A percentile compares a stretch with the other conserved stretches of the same genome.
phyloP scores from a whole-genome alignment of 1,139 yeast genomes.

The Petasospora rhodanensis region DNA sequence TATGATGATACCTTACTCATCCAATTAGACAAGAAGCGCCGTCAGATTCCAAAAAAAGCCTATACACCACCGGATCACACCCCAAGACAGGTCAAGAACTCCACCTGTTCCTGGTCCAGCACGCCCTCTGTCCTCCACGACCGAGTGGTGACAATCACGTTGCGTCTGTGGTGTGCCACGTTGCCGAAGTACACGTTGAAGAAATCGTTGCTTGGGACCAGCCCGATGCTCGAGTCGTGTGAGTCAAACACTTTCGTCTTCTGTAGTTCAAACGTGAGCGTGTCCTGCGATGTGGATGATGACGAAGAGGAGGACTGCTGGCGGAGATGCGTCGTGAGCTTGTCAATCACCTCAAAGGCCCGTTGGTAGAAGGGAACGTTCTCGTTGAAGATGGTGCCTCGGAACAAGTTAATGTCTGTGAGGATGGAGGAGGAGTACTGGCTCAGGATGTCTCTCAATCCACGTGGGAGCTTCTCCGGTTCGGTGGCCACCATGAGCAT shows the following conservation, averaged over 20 bases:
- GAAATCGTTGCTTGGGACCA: slow-evolving; percentile 21
- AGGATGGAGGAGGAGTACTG: slow-evolving; percentile 11
- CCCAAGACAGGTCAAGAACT: slow-evolving; percentile 13
- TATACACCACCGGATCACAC: too few relatives aligned
- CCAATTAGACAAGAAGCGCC: too few relatives aligned
- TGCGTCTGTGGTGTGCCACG: slow-evolving; percentile 15
- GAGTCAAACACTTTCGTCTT: slow-evolving; percentile 16
- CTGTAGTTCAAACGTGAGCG: slow-evolving; percentile 12
- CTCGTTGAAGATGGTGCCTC: slow-evolving; percentile 13
- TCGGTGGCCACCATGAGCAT: slow-evolving; percentile 13
- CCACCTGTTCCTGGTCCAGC: slow-evolving; percentile 8
- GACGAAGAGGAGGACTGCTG: slow-evolving; percentile 1
- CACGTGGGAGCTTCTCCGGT: slow-evolving; percentile 14
- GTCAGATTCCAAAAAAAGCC: too few relatives aligned
- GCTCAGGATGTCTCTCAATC: slow-evolving; percentile 10
- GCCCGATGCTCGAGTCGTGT: slow-evolving; percentile 16
- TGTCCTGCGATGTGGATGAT: background rate
- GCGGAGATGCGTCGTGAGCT: slow-evolving; percentile 5
- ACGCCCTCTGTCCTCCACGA: slow-evolving; percentile 10
- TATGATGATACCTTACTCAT: too few relatives aligned
- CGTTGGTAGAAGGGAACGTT: slow-evolving; percentile 16
- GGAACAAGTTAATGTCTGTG: slow-evolving; percentile 12
- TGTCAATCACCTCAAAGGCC: slow-evolving; percentile 10
- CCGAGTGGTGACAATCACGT: slow-evolving; percentile 2
- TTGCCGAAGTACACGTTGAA: slow-evolving; percentile 17